Percentiles rank a stretch among this genome's conserved stretches.
Conservation (phyloP, 768 basidiomycete species). For the Leccinum variicolor region DNA sequence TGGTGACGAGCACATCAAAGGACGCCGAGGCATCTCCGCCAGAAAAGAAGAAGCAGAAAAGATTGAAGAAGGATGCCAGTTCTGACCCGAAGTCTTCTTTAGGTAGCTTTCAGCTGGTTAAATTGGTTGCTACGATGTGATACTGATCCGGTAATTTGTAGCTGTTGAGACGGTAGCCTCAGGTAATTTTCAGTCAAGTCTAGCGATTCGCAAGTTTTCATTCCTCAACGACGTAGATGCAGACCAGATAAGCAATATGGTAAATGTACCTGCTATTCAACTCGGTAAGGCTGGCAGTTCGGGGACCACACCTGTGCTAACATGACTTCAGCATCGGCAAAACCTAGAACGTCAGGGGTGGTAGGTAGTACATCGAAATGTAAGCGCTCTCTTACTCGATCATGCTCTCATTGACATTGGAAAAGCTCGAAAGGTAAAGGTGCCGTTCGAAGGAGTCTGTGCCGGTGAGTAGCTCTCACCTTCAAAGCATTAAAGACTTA, state of each 20-base stretch:
- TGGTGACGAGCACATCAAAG: background rate
- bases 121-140: background rate
- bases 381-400: slow-evolving; percentile 2
- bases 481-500: slow-evolving; percentile 13
- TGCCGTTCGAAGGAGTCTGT: slow-evolving; percentile 1
- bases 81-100: background rate
- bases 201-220: background rate
- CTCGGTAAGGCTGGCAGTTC: slow-evolving; percentile 8
- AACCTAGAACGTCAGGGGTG: background rate
- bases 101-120: slow-evolving; percentile 7
- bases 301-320: slow-evolving; percentile 1
- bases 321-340: background rate
- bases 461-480: slow-evolving; percentile 13
- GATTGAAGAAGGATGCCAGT: slow-evolving; percentile 4
- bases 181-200: background rate
- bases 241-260: background rate
- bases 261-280: slow-evolving; percentile 1
- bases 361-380: background rate
- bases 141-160: background rate
- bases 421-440: slow-evolving; percentile 3
- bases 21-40: background rate
- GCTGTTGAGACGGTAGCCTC: slow-evolving; percentile 9
- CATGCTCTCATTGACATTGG: slow-evolving; percentile 3
- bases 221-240: slow-evolving; percentile 3
- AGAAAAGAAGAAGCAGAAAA: slow-evolving; percentile 7